phyloP scores from a whole-genome alignment of 805 yeast genomes.

The Metschnikowia picachoensis region DNA sequence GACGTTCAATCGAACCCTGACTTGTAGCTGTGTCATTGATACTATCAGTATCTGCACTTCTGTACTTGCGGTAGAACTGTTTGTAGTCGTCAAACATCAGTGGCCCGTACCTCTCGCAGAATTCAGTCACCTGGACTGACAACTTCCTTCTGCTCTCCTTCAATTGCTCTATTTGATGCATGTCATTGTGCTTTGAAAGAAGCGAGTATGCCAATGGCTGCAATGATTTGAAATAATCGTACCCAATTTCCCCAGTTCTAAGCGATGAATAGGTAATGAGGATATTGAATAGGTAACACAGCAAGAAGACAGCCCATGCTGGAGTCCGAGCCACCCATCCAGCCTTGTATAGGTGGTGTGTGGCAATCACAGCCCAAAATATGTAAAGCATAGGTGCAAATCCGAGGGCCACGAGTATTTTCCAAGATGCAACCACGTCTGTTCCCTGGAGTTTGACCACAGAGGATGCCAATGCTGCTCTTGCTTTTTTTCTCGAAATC shows the following conservation, averaged over 20 bases:
- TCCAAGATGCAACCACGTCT: conserved; percentile 43
- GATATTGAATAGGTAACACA: conserved; percentile 34
- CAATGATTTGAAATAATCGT: conserved; percentile 39
- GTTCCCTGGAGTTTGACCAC: conserved; percentile 39
- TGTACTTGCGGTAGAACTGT: conserved; percentile 28
- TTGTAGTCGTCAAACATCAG: conserved; percentile 36
- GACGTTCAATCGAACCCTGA: background rate
- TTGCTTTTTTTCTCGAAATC: conserved; percentile 34
- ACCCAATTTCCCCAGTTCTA: conserved; percentile 40
- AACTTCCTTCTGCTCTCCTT: conserved; percentile 26
- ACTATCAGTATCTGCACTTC: background rate
- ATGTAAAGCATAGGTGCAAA: conserved; percentile 39
- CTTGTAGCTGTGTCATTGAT: too few species aligned
- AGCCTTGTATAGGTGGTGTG: conserved; percentile 15
- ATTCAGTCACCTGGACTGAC: conserved; percentile 28
- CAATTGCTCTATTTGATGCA: conserved; percentile 31
- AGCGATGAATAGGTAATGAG: conserved; percentile 40
- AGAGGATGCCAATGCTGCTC: conserved; percentile 36
- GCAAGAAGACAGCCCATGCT: conserved; percentile 21
- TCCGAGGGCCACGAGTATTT: conserved; percentile 39
- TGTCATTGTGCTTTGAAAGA: conserved; percentile 26
- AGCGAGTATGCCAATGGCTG: conserved; percentile 35
- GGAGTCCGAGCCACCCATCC: conserved; percentile 14
- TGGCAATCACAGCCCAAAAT: conserved; percentile 35
- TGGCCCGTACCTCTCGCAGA: conserved; percentile 38